Evolutionary conservation across 2,329 filamentous ascomycete genomes (phyloP).

Genomic region (Fusarium bactridioides): DNA sequence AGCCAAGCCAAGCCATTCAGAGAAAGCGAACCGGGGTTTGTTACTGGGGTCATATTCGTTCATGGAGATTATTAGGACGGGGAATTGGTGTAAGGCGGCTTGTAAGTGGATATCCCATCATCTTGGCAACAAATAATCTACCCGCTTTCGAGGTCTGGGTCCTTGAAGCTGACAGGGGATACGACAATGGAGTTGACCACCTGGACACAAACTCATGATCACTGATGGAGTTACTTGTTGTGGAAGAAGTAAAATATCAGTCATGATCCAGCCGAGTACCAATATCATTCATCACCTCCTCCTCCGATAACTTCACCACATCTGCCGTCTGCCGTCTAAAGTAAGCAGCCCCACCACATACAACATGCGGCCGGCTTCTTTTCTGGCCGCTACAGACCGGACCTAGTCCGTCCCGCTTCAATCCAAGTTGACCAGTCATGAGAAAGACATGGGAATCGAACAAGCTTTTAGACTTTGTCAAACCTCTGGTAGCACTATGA

Average conservation of each 20-base stretch:
- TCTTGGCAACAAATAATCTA: constrained; percentile 21
- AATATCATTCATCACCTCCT: background rate
- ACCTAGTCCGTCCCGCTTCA: constrained; percentile 13
- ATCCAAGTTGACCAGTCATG: background rate
- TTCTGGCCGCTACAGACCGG: constrained; percentile 10
- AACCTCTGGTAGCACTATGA: constrained; percentile 7
- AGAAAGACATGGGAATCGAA: constrained; percentile 6
- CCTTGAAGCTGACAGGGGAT: constrained; percentile 13
- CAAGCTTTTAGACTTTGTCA: constrained; percentile 26
- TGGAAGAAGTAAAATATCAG: background rate
- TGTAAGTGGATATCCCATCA: constrained; percentile 16
- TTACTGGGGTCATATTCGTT: constrained; percentile 1
- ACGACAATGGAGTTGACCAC: constrained; percentile 13
- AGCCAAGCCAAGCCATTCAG: background rate
- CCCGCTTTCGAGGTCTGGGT: constrained; percentile 15
- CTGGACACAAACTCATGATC: constrained; percentile 12
- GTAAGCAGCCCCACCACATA: constrained; percentile 8
- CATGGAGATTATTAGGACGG: constrained; percentile 34
- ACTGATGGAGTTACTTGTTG: background rate
- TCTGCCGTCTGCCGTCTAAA: background rate
- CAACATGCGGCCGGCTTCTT: constrained; percentile 3
- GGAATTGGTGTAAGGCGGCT: constrained; percentile 31
- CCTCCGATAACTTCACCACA: background rate
- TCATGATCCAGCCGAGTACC: background rate
- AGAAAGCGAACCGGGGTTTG: constrained; percentile 8